Percentiles rank a stretch among this genome's conserved stretches.
Evolutionary conservation across 805 yeast species (phyloP).

Genomic region (Ogataea paradorogensis): DNA sequence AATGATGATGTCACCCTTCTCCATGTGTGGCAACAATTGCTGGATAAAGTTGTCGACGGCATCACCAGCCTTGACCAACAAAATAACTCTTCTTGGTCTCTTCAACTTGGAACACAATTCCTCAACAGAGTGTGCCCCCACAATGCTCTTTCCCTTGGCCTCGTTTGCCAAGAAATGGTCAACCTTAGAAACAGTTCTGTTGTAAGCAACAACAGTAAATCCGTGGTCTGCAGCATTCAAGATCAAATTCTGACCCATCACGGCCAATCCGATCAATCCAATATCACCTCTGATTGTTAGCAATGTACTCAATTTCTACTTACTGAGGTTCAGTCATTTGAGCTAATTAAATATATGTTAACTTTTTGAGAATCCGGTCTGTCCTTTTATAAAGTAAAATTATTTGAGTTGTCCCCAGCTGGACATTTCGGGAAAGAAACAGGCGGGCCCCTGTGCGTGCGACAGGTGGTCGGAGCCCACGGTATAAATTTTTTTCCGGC

Average conservation of each 20-base stretch:
- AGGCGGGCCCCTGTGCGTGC: not conserved
- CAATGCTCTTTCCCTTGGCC: constrained; percentile 95
- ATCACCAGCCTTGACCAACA: constrained; percentile 93
- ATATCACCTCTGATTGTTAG: constrained; percentile 74
- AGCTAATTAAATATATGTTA: constrained; percentile 2
- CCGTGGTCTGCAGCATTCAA: constrained; percentile 99
- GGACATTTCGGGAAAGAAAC: constrained; percentile 9
- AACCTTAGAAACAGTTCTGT: constrained; percentile 95
- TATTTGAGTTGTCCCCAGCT: constrained; percentile 1
- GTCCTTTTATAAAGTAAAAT: constrained; percentile 5
- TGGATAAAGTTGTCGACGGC: constrained; percentile 92
- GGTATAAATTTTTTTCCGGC: constrained; percentile 2
- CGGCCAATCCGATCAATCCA: constrained; percentile 99
- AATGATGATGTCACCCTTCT: constrained; percentile 95
- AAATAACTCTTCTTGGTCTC: constrained; percentile 94
- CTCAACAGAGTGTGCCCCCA: constrained; percentile 91
- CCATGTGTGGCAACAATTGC: constrained; percentile 86
- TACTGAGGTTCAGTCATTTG: constrained; percentile 18
- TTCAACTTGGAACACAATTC: constrained; percentile 86
- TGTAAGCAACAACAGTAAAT: constrained; percentile 95
- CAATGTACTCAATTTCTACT: constrained; percentile 2
- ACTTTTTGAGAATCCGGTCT: constrained; percentile 5
- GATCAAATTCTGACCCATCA: constrained; percentile 98
- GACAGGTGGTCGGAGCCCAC: not conserved
- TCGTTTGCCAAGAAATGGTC: constrained; percentile 90